Evolutionary conservation across 257 asterid species (phyloP).

Genomic region (Penstemon davidsonii): DNA sequence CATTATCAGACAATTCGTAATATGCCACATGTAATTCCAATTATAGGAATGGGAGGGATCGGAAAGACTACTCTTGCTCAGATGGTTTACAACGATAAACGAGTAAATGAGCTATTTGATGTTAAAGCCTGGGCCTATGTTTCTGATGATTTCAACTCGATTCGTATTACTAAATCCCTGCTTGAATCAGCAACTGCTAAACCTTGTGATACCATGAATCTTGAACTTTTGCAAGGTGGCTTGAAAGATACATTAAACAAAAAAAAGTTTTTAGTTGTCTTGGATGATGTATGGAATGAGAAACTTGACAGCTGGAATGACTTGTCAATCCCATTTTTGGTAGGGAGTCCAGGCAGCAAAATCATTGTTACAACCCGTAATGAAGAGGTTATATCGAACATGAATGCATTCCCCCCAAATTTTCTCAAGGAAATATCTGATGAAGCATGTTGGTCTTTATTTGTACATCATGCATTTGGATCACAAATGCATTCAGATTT

Average conservation of each 20-base stretch:
- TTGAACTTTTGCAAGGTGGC: constrained; percentile 42
- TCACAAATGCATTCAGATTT: constrained; percentile 23
- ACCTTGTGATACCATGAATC: constrained; percentile 39
- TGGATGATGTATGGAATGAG: constrained; percentile 58
- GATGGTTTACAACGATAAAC: constrained; percentile 44
- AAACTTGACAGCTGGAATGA: constrained; percentile 39
- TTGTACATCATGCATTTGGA: constrained; percentile 39
- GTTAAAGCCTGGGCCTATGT: constrained; percentile 51
- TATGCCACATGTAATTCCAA: constrained; percentile 34
- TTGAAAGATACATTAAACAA: constrained; percentile 37
- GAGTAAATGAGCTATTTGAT: constrained; percentile 40
- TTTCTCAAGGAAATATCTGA: constrained; percentile 43
- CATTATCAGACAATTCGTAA: constrained; percentile 10
- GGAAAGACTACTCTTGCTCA: constrained; percentile 55
- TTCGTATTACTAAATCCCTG: constrained; percentile 37
- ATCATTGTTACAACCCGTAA: constrained; percentile 47
- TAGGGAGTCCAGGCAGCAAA: constrained; percentile 42
- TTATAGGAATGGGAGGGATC: constrained; percentile 54
- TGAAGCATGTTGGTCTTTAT: constrained; percentile 44
- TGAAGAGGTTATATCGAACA: constrained; percentile 38
- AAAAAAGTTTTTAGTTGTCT: constrained; percentile 43
- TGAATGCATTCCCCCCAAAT: constrained; percentile 39
- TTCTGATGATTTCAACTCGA: constrained; percentile 48
- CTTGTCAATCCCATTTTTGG: constrained; percentile 37
- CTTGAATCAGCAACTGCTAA: constrained; percentile 46